phyloP scores from a whole-genome alignment of 805 yeast genomes.

The Nakazawaea anatomiae region DNA sequence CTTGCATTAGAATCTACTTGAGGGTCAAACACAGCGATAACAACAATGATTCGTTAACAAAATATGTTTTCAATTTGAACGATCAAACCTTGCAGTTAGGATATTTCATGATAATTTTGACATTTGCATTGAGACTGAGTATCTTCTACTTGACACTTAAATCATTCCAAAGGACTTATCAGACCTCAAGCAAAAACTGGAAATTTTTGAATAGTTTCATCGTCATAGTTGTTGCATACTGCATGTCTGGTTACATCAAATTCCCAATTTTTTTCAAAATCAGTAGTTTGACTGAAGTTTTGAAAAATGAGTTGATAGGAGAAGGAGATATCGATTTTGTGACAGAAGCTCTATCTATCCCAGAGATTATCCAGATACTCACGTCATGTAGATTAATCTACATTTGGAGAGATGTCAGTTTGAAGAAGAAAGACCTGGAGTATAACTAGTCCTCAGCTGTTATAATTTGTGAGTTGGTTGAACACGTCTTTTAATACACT shows the following conservation, averaged over 20 bases:
- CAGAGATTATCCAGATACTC: constrained; percentile 2
- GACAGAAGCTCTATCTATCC: not conserved
- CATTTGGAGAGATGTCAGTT: constrained; percentile 4
- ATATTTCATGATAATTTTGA: not conserved
- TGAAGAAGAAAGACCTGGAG: not conserved
- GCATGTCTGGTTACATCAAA: constrained; percentile 6
- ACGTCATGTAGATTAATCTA: constrained; percentile 5
- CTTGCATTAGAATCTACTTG: constrained; percentile 3
- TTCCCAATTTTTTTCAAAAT: constrained; percentile 4
- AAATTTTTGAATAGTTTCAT: constrained; percentile 5
- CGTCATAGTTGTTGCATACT: not conserved
- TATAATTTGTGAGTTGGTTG: too few species aligned
- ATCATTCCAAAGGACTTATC: not conserved
- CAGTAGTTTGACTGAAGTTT: not conserved
- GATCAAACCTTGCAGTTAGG: not conserved
- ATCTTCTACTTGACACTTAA: not conserved
- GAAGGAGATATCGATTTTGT: not conserved
- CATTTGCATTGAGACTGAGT: not conserved
- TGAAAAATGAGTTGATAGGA: constrained; percentile 5
- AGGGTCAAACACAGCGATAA: not conserved
- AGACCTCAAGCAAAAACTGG: not conserved
- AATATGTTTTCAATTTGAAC: constrained; percentile 1
- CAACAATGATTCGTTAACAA: not conserved
- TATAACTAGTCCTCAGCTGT: too few species aligned
- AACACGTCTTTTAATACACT: not conserved